Percentiles rank a stretch among this genome's conserved stretches.
phyloP scores from a whole-genome alignment of 805 yeast species.

The Kazachstania viticola region DNA sequence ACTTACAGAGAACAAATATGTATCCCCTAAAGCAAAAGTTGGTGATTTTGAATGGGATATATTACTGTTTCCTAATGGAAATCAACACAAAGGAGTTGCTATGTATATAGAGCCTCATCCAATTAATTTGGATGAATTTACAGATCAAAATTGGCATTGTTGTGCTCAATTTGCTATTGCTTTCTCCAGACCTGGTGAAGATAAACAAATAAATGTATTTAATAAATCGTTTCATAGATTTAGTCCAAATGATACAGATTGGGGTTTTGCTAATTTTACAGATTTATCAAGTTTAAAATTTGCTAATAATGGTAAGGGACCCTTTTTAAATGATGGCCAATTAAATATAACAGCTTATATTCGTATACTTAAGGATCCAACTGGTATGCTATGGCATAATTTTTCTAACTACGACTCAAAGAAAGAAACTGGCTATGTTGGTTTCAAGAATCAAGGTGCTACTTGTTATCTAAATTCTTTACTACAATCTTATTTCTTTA shows the following conservation, averaged over 20 bases:
- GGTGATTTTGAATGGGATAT: slow-evolving; percentile 62
- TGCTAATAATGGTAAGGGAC: slow-evolving; percentile 28
- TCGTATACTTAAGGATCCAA: slow-evolving; percentile 70
- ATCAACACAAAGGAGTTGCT: slow-evolving; percentile 48
- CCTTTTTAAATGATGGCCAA: slow-evolving; percentile 39
- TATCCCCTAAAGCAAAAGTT: slow-evolving; percentile 37
- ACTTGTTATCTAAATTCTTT: slow-evolving; percentile 93
- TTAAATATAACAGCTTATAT: slow-evolving; percentile 70
- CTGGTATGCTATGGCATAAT: slow-evolving; percentile 91
- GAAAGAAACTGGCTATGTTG: slow-evolving; percentile 79
- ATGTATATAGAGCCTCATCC: slow-evolving; percentile 68
- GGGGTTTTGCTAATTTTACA: slow-evolving; percentile 86
- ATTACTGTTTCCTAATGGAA: slow-evolving; percentile 69
- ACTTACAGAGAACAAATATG: slow-evolving; percentile 29
- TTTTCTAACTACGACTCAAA: slow-evolving; percentile 79
- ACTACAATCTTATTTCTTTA: slow-evolving; percentile 80
- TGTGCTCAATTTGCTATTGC: slow-evolving; percentile 86
- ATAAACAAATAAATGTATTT: slow-evolving; percentile 46
- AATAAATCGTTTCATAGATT: slow-evolving; percentile 73
- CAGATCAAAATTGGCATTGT: slow-evolving; percentile 79
- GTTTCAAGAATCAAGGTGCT: slow-evolving; percentile 94
- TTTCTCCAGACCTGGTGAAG: slow-evolving; percentile 62
- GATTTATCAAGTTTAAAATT: slow-evolving; percentile 40
- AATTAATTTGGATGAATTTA: slow-evolving; percentile 28
- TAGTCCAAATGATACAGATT: slow-evolving; percentile 65